Base-by-base conservation (phyloP, 441 rosid species). In the Brassica balearica region DNA sequence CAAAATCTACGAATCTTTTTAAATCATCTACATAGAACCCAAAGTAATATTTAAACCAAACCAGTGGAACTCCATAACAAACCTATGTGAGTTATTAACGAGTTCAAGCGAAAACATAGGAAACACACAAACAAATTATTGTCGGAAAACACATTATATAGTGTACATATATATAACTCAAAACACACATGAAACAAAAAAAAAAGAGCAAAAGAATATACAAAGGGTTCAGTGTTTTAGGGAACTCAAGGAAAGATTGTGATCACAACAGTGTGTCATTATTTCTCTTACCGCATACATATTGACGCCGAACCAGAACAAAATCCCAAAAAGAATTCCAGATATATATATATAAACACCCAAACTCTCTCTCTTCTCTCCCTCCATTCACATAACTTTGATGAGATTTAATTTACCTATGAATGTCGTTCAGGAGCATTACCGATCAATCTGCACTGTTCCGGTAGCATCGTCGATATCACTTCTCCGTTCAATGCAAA, bases 371-470 rank as follows among this genome's bases (percentile, higher is more conserved):
- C 34, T 20, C 63, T 36, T 29, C 58, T 61, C 77, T 64, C 58
- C 61, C n/a, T 20, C 69, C 82, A 68, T 56, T 67, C 75, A 38
- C 58, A 25, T 25, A 51, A 63, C 63, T 36, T 36, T 72, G 12
- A 60, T 68, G 77, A 66, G 72, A 76, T 80, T 41, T 32, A 67
- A 56, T 61, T 41, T 56, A 36, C 71, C 85, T 84, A 88, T 71
- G 81, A 29, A 70, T 75, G 87, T 70, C 78, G 87, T 74, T 75
- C 79, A 3, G 84, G 90, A 80, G 80, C 78, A 12, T 86, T 90
- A 72, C 99, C 99, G 64, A 95, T 95, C 46, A 95, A 87, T 80
- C 95, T 83, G 92, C 99, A 96, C 65, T 96, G 99, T 74, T 96
- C 99, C 1, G 98, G 99, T 56, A 94, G 87, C 88, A 96, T 80